phyloP scores from a whole-genome alignment of 495 filamentous ascomycete species.

The Aspergillus panamensis region DNA sequence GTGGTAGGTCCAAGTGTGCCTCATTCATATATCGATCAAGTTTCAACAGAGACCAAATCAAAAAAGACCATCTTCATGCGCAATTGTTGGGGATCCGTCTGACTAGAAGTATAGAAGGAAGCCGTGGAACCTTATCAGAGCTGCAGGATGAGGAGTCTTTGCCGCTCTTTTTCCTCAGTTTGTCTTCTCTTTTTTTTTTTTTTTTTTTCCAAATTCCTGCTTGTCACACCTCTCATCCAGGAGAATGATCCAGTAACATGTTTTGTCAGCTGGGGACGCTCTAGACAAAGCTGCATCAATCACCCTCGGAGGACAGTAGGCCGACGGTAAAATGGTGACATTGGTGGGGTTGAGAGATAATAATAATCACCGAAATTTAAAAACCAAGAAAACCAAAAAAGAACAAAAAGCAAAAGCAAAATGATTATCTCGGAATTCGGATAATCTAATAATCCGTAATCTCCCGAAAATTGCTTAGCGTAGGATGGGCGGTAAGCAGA shows the following conservation, averaged over 20 bases:
- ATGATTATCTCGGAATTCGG: slow-evolving; percentile 19
- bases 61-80: background rate
- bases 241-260: slow-evolving; percentile 12
- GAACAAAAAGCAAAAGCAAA: slow-evolving; percentile 1
- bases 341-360: slow-evolving; percentile 18
- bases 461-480: slow-evolving; percentile 17
- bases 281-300: slow-evolving; percentile 4
- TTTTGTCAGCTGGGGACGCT: slow-evolving; percentile 26
- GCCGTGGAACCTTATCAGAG: slow-evolving; percentile 1
- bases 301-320: slow-evolving; percentile 37
- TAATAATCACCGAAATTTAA: background rate
- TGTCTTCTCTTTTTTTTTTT: slow-evolving; percentile 12
- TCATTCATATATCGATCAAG: background rate
- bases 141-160: slow-evolving; percentile 6
- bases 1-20: background rate
- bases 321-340: slow-evolving; percentile 29
- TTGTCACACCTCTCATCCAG: background rate
- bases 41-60: background rate
- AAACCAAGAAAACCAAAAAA: background rate
- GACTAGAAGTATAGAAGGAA: background rate
- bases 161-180: background rate
- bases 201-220: background rate
- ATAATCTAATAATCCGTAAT: slow-evolving; percentile 22
- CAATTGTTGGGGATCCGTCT: background rate
- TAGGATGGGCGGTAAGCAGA: background rate